phyloP scores from a whole-genome alignment of 805 yeast genomes.

The Candida alai region DNA sequence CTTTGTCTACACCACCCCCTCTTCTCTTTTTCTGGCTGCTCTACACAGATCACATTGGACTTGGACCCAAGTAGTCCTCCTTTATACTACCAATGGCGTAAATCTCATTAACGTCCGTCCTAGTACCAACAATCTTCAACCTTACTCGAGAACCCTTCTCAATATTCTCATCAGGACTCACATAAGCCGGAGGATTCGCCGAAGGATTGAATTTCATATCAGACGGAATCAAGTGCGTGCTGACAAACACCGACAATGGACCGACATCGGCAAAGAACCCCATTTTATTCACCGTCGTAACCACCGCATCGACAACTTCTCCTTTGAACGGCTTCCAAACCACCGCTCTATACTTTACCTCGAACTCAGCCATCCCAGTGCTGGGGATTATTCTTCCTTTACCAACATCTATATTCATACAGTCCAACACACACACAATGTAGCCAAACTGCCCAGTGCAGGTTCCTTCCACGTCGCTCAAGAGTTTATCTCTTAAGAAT shows the following conservation, averaged over 20 bases:
- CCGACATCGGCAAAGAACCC: conserved; percentile 99
- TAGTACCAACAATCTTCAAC: conserved; percentile 92
- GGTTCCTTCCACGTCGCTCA: conserved; percentile 96
- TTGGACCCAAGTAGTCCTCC: conserved; percentile 94
- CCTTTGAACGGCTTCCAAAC: conserved; percentile 99
- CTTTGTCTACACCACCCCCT: too few relatives aligned
- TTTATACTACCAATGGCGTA: conserved; percentile 97
- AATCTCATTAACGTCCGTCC: conserved; percentile 95
- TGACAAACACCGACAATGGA: conserved; percentile 89
- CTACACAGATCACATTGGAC: conserved; percentile 40
- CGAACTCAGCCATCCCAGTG: conserved; percentile 93
- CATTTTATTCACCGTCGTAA: conserved; percentile 87
- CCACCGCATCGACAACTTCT: conserved; percentile 96
- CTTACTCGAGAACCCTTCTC: conserved; percentile 93
- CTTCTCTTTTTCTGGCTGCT: too few relatives aligned
- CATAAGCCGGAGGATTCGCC: conserved; percentile 97
- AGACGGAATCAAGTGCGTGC: conserved; percentile 90
- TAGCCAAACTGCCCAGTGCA: conserved; percentile 99
- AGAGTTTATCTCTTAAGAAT: conserved; percentile 79
- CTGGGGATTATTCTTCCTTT: conserved; percentile 89
- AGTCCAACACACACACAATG: conserved; percentile 91
- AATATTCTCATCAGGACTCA: conserved; percentile 89
- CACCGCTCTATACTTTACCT: conserved; percentile 92
- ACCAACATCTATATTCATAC: conserved; percentile 92
- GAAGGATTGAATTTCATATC: conserved; percentile 93